Conservation (phyloP, 768 basidiomycete genomes). For the Rhodotorula graminis region DNA sequence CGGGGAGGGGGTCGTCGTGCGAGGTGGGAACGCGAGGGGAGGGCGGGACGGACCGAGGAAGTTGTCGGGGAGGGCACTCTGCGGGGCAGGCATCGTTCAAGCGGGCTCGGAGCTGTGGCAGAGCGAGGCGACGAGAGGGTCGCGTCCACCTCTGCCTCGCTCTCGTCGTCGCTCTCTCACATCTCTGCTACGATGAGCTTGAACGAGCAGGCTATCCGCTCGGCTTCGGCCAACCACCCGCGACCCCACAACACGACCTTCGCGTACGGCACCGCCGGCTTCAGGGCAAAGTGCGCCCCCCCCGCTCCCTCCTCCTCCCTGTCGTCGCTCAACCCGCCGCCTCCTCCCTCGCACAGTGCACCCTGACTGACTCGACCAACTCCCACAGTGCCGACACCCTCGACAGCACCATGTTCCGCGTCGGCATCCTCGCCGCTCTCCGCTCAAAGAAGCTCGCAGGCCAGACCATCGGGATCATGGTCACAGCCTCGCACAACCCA, state of each 20-base stretch:
- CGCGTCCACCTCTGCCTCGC: neutral
- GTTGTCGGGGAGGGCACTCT: constrained; percentile 34
- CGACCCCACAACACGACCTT: constrained; percentile 46
- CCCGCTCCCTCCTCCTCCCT: neutral
- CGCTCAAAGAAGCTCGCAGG: constrained; percentile 88
- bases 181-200: neutral
- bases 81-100: constrained; percentile 20
- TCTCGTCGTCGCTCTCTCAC: neutral
- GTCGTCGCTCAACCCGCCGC: neutral
- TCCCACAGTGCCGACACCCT: constrained; percentile 50
- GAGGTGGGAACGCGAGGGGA: neutral
- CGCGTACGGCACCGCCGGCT: constrained; percentile 52
- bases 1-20: neutral
- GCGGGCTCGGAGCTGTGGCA: neutral
- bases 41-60: constrained; percentile 21
- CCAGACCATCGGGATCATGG: constrained; percentile 92
- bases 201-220: constrained; percentile 38
- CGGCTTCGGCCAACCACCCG: constrained; percentile 46
- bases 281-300: constrained; percentile 47
- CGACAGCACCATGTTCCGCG: constrained; percentile 88
- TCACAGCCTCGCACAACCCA: constrained; percentile 99
- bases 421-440: constrained; percentile 81
- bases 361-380: neutral
- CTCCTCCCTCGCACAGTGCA: neutral
- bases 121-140: too few relatives aligned